A percentile compares a stretch with the other conserved stretches of the same genome.
Evolutionary conservation across 345 rosid species (phyloP).

Genomic region (Triadica sebifera): DNA sequence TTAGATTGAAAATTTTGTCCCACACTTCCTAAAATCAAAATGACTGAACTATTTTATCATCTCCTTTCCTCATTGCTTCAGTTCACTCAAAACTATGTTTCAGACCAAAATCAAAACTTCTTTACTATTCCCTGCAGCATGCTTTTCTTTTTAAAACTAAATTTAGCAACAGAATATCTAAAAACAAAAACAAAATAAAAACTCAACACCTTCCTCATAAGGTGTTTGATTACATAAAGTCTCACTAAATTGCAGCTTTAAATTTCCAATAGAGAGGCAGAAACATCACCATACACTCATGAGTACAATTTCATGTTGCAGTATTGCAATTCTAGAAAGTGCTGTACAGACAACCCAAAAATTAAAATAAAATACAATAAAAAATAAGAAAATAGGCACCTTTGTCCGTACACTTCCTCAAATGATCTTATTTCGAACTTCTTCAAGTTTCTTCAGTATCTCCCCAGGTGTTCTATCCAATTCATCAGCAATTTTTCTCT

Average conservation of each 20-base stretch:
- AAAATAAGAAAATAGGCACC: constrained; percentile 1
- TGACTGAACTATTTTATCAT: too few species aligned
- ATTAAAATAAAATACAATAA: too few species aligned
- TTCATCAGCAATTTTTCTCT: constrained; percentile 90
- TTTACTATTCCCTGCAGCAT: neutral
- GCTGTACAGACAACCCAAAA: neutral
- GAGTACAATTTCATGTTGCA: neutral
- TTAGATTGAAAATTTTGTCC: neutral
- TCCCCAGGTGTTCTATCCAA: constrained; percentile 94
- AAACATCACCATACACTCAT: neutral
- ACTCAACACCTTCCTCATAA: neutral
- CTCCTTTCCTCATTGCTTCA: neutral
- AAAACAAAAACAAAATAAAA: neutral
- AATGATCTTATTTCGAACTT: constrained; percentile 75
- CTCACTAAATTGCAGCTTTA: neutral
- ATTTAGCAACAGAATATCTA: too few species aligned
- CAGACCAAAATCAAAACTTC: neutral
- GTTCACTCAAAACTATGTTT: neutral
- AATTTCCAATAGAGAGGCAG: neutral
- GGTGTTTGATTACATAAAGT: neutral
- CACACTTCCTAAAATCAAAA: too few species aligned
- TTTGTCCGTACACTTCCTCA: constrained; percentile 25
- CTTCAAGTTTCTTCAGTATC: constrained; percentile 97
- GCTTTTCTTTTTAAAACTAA: too few species aligned
- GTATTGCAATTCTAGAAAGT: neutral